Evolutionary conservation across 2,329 filamentous ascomycete genomes (phyloP), one percentile per base, ranked within the genome.

Genomic region (Fusarium nisikadoi): DNA sequence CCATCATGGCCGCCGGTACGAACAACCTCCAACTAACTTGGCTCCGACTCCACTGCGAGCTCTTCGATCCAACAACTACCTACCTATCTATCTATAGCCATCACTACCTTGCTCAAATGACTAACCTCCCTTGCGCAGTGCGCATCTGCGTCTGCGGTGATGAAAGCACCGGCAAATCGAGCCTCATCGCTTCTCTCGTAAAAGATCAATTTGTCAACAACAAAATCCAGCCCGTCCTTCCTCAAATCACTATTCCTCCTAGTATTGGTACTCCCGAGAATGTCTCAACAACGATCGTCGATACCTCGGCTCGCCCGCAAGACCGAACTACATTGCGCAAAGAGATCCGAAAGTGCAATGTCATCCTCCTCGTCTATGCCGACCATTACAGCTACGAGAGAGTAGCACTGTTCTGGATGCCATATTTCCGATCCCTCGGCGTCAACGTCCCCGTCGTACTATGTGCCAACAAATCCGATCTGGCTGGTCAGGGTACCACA

Each of bases 361-460:
- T 98, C 74, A 98, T 99, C 72, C 87, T 98, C 23, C 90, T 99
- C 46, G 95, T 99, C 60, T 99, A 99, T 82, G 95, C 95, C 74
- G 96, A 99, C 81, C 95, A 98, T 83, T 99, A 99, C 85, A 98
- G 95, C 87, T 99, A 98, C 84, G 96, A 99, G 81, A 88, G 96
- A 41, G 95, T 99, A 7, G 96, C 95, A 7, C 86, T 99, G 49
- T 99, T 98, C 82, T 99, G 96, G 96, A 93, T 99, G 89, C 96
- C 96, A 16, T 97, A 98, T 82, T 98, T 99, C 79, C 93, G 96
- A 68, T 97, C 95, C 8, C 89, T 99, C 42, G 96, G 96, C n/a
- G 96, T 99, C 79, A 99, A 99, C 80, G 94, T 99, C 27, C 96
- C 96, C 1, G 96, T 99, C 16, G 95, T 99, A 47, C 85, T 99